These are phyloP conservation scores for Ophiocordyceps polyrhachis-furcata DNA, from an alignment of 2,329 filamentous ascomycete species.

Conservation along the genomic window DNA sequence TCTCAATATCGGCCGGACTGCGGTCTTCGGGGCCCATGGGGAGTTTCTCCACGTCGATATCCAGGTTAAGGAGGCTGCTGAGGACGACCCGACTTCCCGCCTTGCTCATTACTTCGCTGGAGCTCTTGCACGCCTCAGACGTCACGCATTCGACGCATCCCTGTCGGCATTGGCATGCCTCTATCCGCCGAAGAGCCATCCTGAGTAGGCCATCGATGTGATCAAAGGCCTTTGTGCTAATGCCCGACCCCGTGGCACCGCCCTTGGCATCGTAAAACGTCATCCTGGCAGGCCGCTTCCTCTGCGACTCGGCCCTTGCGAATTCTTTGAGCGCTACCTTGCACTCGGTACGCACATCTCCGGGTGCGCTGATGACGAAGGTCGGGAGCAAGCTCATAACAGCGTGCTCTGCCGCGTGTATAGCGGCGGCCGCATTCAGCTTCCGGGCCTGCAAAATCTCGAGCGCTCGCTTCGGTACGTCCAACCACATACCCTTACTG, in stretches of 20 bases:
- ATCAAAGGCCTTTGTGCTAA: slow-evolving; percentile 85
- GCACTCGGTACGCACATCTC: slow-evolving; percentile 87
- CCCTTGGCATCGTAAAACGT: slow-evolving; percentile 95
- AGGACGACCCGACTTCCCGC: slow-evolving; percentile 69
- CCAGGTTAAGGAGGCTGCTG: slow-evolving; percentile 51
- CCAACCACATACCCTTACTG: slow-evolving; percentile 88
- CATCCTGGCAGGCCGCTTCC: slow-evolving; percentile 72
- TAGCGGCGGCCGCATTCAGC: slow-evolving; percentile 71
- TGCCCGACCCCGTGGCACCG: slow-evolving; percentile 63
- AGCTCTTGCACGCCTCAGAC: slow-evolving; percentile 65
- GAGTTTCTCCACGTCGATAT: slow-evolving; percentile 67
- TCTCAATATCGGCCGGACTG: slow-evolving; percentile 58
- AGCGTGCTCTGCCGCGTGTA: slow-evolving; percentile 89
- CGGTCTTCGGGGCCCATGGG: slow-evolving; percentile 68
- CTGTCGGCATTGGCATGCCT: slow-evolving; percentile 54
- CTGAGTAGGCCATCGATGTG: slow-evolving; percentile 63
- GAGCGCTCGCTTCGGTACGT: slow-evolving; percentile 63
- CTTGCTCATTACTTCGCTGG: slow-evolving; percentile 88
- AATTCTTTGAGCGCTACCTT: slow-evolving; percentile 83
- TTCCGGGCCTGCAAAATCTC: slow-evolving; percentile 55
- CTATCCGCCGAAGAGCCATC: slow-evolving; percentile 60
- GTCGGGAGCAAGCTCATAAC: slow-evolving; percentile 74
- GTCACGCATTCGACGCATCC: slow-evolving; percentile 87
- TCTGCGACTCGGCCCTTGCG: slow-evolving; percentile 43
- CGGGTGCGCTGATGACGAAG: slow-evolving; percentile 76